A percentile compares a stretch with the other conserved stretches of the same genome.
Evolutionary conservation across 2,329 filamentous ascomycete genomes (phyloP).

Genomic region (Teratosphaeria viscida): DNA sequence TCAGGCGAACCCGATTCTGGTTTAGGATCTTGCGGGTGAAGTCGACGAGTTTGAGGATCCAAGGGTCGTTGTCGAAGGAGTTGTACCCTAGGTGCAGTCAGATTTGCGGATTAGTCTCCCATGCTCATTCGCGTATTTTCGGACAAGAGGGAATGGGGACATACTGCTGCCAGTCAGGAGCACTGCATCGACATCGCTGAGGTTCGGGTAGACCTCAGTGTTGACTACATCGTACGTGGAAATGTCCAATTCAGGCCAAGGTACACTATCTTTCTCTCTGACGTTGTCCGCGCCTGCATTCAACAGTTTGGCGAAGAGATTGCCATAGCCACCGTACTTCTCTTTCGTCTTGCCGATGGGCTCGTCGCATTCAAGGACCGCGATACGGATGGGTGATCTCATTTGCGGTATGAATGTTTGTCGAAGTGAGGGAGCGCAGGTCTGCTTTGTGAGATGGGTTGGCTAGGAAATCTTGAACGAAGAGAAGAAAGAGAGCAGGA

Average conservation of each 20-base stretch:
- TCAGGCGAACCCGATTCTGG: conserved; percentile 54
- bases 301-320: conserved; percentile 45
- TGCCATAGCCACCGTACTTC: conserved; percentile 62
- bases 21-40: conserved; percentile 53
- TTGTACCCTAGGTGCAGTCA: conserved; percentile 46
- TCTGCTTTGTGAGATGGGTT: not conserved
- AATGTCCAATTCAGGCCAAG: conserved; percentile 42
- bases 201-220: conserved; percentile 55
- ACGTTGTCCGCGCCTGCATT: conserved; percentile 38
- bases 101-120: not conserved
- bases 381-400: conserved; percentile 51
- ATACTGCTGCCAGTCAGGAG: conserved; percentile 57
- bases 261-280: conserved; percentile 35
- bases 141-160: conserved; percentile 4
- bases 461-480: not conserved
- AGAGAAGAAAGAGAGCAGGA: not conserved
- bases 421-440: conserved; percentile 1
- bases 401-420: not conserved
- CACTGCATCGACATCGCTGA: conserved; percentile 69
- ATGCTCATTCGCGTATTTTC: not conserved
- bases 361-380: conserved; percentile 79
- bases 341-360: conserved; percentile 54
- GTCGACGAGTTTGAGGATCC: conserved; percentile 65
- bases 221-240: conserved; percentile 61
- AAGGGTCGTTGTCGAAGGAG: conserved; percentile 61